Conservation (phyloP, 2,329 filamentous ascomycete species). For the Fusarium sp. region DNA sequence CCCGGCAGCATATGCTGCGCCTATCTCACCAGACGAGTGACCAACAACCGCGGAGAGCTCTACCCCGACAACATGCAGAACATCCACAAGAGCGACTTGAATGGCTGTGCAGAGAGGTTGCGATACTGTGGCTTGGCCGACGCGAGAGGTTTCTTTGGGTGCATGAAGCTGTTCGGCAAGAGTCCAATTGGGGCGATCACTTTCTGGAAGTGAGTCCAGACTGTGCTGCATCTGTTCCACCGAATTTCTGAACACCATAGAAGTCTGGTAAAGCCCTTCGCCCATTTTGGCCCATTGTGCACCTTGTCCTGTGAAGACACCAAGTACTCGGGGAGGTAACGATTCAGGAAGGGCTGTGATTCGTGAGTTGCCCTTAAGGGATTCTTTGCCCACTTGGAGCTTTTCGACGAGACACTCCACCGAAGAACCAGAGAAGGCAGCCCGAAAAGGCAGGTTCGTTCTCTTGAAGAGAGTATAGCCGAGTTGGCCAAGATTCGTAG, state of each 20-base stretch:
- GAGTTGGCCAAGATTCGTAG: background rate
- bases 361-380: background rate
- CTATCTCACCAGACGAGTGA: conserved; percentile 52
- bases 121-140: conserved; percentile 33
- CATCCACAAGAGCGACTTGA: conserved; percentile 51
- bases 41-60: conserved; percentile 44
- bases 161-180: conserved; percentile 32
- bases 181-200: background rate
- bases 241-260: conserved; percentile 4
- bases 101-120: conserved; percentile 31
- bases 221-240: conserved; percentile 30
- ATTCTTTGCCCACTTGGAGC: background rate
- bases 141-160: conserved; percentile 16
- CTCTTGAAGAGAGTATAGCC: background rate
- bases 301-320: conserved; percentile 51
- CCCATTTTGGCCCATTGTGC: conserved; percentile 51
- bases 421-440: background rate
- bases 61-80: conserved; percentile 44
- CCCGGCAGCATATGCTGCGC: conserved; percentile 44
- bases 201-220: conserved; percentile 28
- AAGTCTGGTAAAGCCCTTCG: conserved; percentile 36
- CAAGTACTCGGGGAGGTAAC: conserved; percentile 16
- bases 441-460: background rate
- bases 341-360: background rate
- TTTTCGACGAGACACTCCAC: background rate